Evolutionary conservation across 1,139 yeast species (phyloP).

Genomic region (Suhomyces bribrorum): DNA sequence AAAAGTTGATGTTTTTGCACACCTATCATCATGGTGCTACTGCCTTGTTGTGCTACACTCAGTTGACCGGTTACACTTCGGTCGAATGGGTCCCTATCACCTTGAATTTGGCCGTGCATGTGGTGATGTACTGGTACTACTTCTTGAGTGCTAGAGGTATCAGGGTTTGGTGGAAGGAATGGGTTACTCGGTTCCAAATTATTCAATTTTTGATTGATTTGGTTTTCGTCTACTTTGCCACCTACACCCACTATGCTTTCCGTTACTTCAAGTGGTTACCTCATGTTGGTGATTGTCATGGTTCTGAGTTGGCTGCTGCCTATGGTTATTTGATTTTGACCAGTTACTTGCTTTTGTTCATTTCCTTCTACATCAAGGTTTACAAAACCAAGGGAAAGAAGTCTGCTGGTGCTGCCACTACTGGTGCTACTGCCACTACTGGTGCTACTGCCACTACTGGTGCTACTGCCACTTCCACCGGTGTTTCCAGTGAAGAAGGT

Average conservation of each 20-base stretch:
- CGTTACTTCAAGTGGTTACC: slow-evolving; percentile 66
- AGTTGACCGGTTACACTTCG: slow-evolving; percentile 84
- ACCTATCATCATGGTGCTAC: slow-evolving; percentile 99
- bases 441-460: slow-evolving; percentile 13
- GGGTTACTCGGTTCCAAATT: slow-evolving; percentile 97
- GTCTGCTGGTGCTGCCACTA: slow-evolving; percentile 16
- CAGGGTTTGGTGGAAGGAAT: slow-evolving; percentile 99
- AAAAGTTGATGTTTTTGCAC: slow-evolving; percentile 87
- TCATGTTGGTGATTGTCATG: slow-evolving; percentile 84
- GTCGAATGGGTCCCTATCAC: slow-evolving; percentile 95
- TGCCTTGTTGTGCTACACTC: slow-evolving; percentile 92
- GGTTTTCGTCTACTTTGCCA: slow-evolving; percentile 87
- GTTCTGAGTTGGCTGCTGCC: slow-evolving; percentile 89
- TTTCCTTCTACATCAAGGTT: slow-evolving; percentile 88
- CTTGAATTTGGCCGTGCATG: slow-evolving; percentile 89
- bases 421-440: slow-evolving; percentile 14
- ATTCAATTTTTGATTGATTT: slow-evolving; percentile 90
- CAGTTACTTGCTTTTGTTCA: slow-evolving; percentile 85
- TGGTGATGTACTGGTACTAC: slow-evolving; percentile 98
- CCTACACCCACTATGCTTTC: slow-evolving; percentile 75
- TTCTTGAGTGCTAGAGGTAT: slow-evolving; percentile 91
- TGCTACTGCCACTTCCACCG: slow-evolving; percentile 21
- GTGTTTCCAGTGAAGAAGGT: slow-evolving; percentile 24
- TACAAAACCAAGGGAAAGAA: slow-evolving; percentile 56
- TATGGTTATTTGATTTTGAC: slow-evolving; percentile 89